A percentile compares a stretch with the other conserved stretches of the same genome.
phyloP scores from a whole-genome alignment of 495 filamentous ascomycete species.

The Haplographium delicatum region DNA sequence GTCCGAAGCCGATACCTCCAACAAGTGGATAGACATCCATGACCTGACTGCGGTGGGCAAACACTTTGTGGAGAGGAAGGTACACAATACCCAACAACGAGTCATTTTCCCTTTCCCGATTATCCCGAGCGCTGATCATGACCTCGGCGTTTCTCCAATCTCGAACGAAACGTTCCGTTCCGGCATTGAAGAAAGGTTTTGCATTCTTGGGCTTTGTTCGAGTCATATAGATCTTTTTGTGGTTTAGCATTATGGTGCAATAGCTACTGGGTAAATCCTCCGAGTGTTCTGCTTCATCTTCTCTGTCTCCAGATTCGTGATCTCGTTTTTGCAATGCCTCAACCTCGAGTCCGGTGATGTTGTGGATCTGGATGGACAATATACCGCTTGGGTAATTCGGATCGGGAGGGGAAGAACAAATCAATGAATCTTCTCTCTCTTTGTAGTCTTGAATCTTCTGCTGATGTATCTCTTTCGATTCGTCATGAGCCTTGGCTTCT shows the following conservation, averaged over 20 bases:
- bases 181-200: constrained; percentile 74
- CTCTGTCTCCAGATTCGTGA: constrained; percentile 35
- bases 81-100: constrained; percentile 63
- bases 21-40: constrained; percentile 55
- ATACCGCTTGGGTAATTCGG: constrained; percentile 54
- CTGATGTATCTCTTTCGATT: constrained; percentile 51
- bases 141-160: constrained; percentile 62
- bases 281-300: constrained; percentile 54
- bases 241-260: constrained; percentile 66
- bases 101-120: constrained; percentile 58
- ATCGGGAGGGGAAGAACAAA: constrained; percentile 54
- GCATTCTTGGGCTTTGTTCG: constrained; percentile 71
- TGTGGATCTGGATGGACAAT: constrained; percentile 64
- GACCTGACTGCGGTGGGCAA: constrained; percentile 52
- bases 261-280: constrained; percentile 61
- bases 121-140: constrained; percentile 60
- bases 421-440: constrained; percentile 44
- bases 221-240: constrained; percentile 63
- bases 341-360: constrained; percentile 63
- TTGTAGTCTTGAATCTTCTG: constrained; percentile 59
- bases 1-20: constrained; percentile 66
- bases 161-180: constrained; percentile 64
- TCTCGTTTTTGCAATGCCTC: constrained; percentile 43
- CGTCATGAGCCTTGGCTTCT: constrained; percentile 49
- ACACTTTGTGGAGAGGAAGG: constrained; percentile 52